Conservation (phyloP, 139 green algal genomes). For the Spirogloea muscicola region DNA sequence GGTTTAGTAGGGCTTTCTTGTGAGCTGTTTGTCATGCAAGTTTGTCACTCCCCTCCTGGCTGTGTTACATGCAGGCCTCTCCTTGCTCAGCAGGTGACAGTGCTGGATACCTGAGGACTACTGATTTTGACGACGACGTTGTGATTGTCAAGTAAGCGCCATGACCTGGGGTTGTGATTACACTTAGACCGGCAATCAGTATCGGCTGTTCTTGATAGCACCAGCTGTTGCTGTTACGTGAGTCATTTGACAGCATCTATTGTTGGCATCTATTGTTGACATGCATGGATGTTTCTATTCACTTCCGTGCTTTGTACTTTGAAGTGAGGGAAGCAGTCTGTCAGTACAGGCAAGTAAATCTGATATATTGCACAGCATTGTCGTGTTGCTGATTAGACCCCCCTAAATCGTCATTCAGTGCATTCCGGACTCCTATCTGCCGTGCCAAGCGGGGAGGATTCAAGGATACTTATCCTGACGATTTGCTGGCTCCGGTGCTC, state of each 20-base stretch:
- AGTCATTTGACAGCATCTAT: neutral
- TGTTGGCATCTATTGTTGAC: neutral
- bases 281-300: neutral
- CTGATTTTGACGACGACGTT: conserved; percentile 39
- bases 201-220: neutral
- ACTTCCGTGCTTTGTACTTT: too few relatives aligned
- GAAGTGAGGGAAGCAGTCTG: neutral
- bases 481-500: conserved; percentile 71
- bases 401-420: too few relatives aligned
- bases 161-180: too few relatives aligned
- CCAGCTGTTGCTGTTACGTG: conserved; percentile 9
- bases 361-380: neutral
- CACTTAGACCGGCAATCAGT: neutral
- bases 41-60: neutral
- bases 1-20: too few relatives aligned
- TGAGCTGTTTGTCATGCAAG: neutral
- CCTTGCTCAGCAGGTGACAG: conserved; percentile 76
- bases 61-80: conserved; percentile 49
- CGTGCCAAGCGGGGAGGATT: conserved; percentile 85
- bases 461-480: conserved; percentile 84
- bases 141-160: conserved; percentile 47
- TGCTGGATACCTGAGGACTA: conserved; percentile 66
- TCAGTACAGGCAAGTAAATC: neutral
- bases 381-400: conserved; percentile 65
- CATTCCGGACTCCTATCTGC: conserved; percentile 82